A percentile compares a stretch with the other conserved stretches of the same genome.
Evolutionary conservation across 495 filamentous ascomycete species (phyloP).

Genomic region (Neurospora cerealis): DNA sequence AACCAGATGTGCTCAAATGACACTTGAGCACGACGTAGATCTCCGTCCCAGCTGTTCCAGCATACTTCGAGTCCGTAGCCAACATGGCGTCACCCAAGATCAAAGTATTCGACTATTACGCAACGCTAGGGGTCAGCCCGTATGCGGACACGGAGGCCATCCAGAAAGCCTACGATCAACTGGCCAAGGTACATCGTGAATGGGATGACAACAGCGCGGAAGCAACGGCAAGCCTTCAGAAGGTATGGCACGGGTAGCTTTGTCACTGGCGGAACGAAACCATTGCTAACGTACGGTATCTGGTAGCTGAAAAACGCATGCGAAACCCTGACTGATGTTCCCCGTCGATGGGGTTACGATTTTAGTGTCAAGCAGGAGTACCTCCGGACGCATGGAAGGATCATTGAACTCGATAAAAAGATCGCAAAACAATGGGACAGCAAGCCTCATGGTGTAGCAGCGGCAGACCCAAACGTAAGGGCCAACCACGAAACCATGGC

Average conservation of each 20-base stretch:
- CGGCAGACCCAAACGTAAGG: background rate
- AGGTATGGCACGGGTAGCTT: background rate
- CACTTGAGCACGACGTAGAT: background rate
- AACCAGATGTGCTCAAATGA: background rate
- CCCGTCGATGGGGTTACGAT: background rate
- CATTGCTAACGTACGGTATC: background rate
- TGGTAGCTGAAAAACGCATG: background rate
- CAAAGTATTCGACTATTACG: background rate
- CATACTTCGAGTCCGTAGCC: background rate
- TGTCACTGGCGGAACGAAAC: background rate
- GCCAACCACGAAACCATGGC: background rate
- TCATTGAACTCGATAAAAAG: background rate
- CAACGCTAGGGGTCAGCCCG: background rate
- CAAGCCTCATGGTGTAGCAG: background rate
- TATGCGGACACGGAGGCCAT: background rate
- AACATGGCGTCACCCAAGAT: background rate
- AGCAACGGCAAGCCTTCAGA: background rate
- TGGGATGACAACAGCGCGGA: background rate
- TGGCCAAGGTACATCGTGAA: background rate
- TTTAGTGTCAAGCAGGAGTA: background rate
- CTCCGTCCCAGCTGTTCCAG: background rate
- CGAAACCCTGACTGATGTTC: rapidly evolving
- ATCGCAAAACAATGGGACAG: background rate
- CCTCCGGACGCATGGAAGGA: background rate
- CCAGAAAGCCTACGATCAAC: background rate